phyloP scores from a whole-genome alignment of 805 yeast genomes.

The Ogataea minuta region DNA sequence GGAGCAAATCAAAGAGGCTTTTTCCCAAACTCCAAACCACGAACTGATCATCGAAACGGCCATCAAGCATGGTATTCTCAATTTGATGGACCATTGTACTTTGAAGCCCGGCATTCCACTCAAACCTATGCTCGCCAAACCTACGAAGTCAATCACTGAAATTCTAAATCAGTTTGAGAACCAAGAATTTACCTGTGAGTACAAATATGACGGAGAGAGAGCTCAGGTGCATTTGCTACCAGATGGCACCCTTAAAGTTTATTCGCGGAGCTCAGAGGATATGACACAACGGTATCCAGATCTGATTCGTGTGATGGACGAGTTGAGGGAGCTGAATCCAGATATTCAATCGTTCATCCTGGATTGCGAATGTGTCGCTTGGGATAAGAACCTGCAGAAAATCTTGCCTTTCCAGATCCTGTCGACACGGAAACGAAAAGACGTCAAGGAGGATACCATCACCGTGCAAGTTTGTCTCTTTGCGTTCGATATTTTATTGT shows the following conservation, averaged over 20 bases:
- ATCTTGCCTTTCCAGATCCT: constrained; percentile 92
- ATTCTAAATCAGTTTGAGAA: constrained; percentile 85
- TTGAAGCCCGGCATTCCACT: constrained; percentile 91
- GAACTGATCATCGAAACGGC: constrained; percentile 71
- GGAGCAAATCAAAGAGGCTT: constrained; percentile 77
- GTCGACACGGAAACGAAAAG: constrained; percentile 92
- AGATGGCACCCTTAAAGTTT: constrained; percentile 68
- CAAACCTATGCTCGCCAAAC: constrained; percentile 98
- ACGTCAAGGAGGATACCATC: constrained; percentile 81
- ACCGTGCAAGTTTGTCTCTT: constrained; percentile 89
- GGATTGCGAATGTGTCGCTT: constrained; percentile 98
- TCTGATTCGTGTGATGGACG: constrained; percentile 64
- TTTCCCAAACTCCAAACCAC: constrained; percentile 87
- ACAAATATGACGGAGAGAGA: constrained; percentile 96
- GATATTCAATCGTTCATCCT: constrained; percentile 61
- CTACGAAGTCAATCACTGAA: constrained; percentile 91
- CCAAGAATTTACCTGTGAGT: constrained; percentile 88
- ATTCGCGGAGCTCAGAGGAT: constrained; percentile 93
- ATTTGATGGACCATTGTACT: constrained; percentile 64
- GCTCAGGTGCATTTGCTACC: constrained; percentile 84
- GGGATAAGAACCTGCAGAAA: constrained; percentile 76
- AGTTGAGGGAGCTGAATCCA: constrained; percentile 32
- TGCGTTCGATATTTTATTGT: constrained; percentile 82
- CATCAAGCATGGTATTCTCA: constrained; percentile 62
- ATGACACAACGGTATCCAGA: constrained; percentile 97